Evolutionary conservation across 2,329 filamentous ascomycete species (phyloP), one percentile per base, ranked within the genome.

Genomic region (Diaporthe destruens): DNA sequence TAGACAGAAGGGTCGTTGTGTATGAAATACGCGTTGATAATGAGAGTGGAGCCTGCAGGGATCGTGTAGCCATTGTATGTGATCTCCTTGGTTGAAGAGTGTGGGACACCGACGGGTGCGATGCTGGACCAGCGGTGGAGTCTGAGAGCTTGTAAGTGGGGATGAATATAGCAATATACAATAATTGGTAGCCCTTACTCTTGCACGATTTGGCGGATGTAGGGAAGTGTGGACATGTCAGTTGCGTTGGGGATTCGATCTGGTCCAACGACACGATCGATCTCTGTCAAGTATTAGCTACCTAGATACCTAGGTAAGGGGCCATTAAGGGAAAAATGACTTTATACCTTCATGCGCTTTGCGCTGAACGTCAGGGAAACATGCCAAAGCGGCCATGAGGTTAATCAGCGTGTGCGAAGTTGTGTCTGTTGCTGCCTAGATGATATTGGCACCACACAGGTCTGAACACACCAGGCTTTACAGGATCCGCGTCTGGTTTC

Each of bases 361-460:
- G 11, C 20, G 32, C 55, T 57, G 55, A 2, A 36, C 55, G 2
- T 57, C 55, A 8, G 55, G 55, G 20, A 57, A 57, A n/a, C 55
- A 57, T 57, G 55, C 55, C 1, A 57, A 39, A 23, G 55, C 55
- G 16, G 55, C 55, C 11, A 57, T 36, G 20, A 57, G 55, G 34
- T 39, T 23, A 20, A 57, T 57, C 12, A 57, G 34, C 20, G 55
- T 36, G 36, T 57, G 18, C 6, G 55, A n/a, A 16, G 55, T 57
- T 14, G 55, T 57, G 23, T 57, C 55, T 16, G 55, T 57, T 20
- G 55, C 55, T 16, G 55, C 55, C 55, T 57, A 57, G 12, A 16
- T 23, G 55, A 3, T 57, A 6, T 57, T 6, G 39, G 55, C 32
- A 56, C 16, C 29, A 6, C 7, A 36, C 7, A 36, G 11, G 1